Conservation (phyloP, 2,329 filamentous ascomycete genomes). For the Epichloe bromicola region DNA sequence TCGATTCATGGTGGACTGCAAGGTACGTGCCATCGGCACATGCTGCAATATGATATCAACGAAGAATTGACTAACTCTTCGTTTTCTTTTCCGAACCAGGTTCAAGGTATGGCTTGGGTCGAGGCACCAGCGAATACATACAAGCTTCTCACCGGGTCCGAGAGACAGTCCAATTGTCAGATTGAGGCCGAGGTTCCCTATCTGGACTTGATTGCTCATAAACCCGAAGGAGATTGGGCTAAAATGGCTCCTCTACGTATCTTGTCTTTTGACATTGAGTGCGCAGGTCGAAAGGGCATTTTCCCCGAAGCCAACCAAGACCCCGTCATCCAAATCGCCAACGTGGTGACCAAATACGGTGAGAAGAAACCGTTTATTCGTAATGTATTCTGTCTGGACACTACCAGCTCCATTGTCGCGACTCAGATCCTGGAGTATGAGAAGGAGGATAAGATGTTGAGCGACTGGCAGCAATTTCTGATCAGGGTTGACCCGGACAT, state of each 20-base stretch:
- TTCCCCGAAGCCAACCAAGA: conserved; percentile 89
- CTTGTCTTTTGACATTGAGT: conserved; percentile 96
- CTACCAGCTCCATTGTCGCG: conserved; percentile 85
- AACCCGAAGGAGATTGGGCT: conserved; percentile 85
- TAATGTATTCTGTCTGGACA: conserved; percentile 92
- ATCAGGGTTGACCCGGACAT: conserved; percentile 88
- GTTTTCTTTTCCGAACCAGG: conserved; percentile 27
- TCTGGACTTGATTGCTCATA: conserved; percentile 70
- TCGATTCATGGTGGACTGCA: conserved; percentile 95
- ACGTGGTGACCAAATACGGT: conserved; percentile 87
- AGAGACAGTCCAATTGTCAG: conserved; percentile 83
- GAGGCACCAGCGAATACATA: conserved; percentile 68
- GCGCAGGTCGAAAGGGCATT: conserved; percentile 90
- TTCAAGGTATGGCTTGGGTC: conserved; percentile 96
- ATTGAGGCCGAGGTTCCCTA: conserved; percentile 86
- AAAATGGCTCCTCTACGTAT: conserved; percentile 94
- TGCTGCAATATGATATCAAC: background rate
- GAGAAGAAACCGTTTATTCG: conserved; percentile 91
- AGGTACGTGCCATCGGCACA: conserved; percentile 33
- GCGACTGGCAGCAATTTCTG: conserved; percentile 81
- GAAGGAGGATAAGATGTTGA: conserved; percentile 79
- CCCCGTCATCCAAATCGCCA: conserved; percentile 95
- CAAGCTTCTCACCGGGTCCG: conserved; percentile 46
- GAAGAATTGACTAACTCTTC: conserved; percentile 7
- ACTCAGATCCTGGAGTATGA: conserved; percentile 81